Conservation (phyloP, 1,284 basidiomycete genomes). For the Malassezia sp. region DNA sequence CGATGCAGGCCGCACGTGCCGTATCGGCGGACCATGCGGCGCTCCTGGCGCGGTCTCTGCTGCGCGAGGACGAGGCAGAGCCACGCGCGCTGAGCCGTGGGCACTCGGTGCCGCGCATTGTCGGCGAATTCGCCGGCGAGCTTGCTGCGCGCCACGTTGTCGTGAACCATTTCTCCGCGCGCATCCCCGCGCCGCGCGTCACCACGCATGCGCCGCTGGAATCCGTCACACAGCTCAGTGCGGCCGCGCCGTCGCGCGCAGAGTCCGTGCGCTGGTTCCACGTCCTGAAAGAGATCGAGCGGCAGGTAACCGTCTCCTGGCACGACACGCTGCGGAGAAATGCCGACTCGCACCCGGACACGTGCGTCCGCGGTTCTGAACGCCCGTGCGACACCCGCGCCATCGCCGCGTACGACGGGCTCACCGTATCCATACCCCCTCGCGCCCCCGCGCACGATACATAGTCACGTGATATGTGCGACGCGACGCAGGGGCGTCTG, state of each 20-base stretch:
- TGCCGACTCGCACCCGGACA: not conserved
- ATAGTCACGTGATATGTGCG: constrained; percentile 1
- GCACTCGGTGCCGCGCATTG: constrained; percentile 39
- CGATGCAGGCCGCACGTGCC: constrained; percentile 19
- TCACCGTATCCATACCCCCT: constrained; percentile 1
- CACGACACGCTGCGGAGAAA: not conserved
- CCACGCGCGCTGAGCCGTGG: constrained; percentile 19
- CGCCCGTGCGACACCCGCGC: not conserved
- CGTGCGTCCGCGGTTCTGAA: not conserved
- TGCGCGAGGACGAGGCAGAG: constrained; percentile 5
- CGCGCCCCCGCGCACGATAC: not conserved
- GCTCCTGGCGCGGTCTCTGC: not conserved
- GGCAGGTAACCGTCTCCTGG: constrained; percentile 11
- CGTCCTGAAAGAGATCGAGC: constrained; percentile 13
- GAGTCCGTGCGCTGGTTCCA: constrained; percentile 4
- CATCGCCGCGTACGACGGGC: constrained; percentile 13
- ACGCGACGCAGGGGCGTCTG: too few relatives aligned
- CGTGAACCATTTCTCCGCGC: constrained; percentile 38
- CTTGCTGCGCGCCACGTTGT: constrained; percentile 27
- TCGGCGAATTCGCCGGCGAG: constrained; percentile 32
- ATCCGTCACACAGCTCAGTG: constrained; percentile 1
- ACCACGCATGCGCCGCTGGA: not conserved
- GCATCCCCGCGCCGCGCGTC: constrained; percentile 5
- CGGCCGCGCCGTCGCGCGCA: not conserved
- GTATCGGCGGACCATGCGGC: not conserved